Evolutionary conservation across 345 rosid genomes (phyloP).

Genomic region (Sonneratia alba): DNA sequence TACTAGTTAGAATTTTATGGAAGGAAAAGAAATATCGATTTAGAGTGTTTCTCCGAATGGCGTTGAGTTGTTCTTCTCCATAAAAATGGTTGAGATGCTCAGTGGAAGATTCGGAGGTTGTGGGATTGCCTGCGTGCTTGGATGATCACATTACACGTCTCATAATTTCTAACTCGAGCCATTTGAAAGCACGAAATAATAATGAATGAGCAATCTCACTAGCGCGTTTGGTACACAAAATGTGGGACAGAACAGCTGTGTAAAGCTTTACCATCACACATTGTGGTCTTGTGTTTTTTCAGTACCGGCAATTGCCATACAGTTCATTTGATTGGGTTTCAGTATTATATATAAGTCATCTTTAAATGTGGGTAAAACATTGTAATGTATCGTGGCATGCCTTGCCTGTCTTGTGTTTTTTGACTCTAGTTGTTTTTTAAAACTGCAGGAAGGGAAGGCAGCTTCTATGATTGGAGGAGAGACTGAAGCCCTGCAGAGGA

Average conservation of each 20-base stretch:
- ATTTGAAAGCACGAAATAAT: background rate
- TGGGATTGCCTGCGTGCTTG: no score
- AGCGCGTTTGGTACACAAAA: background rate
- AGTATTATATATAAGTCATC: background rate
- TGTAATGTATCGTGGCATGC: background rate
- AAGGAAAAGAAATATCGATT: background rate
- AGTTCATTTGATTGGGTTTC: background rate
- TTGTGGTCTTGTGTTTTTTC: no score
- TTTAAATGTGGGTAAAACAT: background rate
- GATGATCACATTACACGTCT: background rate
- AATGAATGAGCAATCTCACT: background rate
- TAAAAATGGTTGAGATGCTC: background rate
- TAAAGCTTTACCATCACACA: background rate
- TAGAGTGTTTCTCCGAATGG: background rate
- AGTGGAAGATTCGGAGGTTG: background rate
- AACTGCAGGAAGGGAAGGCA: conserved; percentile 53
- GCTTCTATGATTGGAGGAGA: conserved; percentile 88
- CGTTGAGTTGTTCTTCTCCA: background rate
- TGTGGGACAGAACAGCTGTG: background rate
- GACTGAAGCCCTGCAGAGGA: conserved; percentile 74
- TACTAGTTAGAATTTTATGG: background rate
- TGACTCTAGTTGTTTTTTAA: background rate
- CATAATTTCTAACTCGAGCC: background rate
- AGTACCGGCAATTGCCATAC: background rate
- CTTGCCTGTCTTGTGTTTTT: background rate